These are phyloP conservation scores for Dalbergia cultrata DNA, from an alignment of 306 rosid species.

Conservation along the genomic window DNA sequence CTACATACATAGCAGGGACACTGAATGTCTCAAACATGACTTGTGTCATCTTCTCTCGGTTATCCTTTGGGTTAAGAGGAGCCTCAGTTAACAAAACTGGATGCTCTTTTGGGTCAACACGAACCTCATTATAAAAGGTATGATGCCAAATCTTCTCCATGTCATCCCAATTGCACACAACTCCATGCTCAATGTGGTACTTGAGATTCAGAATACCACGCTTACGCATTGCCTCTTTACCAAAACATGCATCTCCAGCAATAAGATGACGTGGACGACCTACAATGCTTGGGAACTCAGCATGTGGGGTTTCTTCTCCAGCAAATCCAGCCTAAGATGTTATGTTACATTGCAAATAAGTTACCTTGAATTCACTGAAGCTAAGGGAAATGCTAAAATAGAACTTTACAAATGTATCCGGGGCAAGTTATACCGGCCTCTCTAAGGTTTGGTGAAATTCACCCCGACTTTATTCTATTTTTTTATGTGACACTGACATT, in stretches of 20 bases:
- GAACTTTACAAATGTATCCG: not conserved
- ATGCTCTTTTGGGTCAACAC: slow-evolving; percentile 98
- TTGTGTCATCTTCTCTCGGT: slow-evolving; percentile 99
- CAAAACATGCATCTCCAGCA: slow-evolving; percentile 99
- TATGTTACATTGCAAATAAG: slow-evolving; percentile 15
- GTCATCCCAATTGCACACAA: slow-evolving; percentile 98
- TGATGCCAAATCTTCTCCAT: slow-evolving; percentile 99
- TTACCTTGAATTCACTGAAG: too few species aligned
- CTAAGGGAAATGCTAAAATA: slow-evolving; percentile 17
- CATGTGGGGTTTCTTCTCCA: slow-evolving; percentile 98
- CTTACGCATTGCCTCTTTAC: slow-evolving; percentile 97
- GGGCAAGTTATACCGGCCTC: too few species aligned
- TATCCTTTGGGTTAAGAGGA: slow-evolving; percentile 95
- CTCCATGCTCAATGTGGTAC: slow-evolving; percentile 96
- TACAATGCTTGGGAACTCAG: slow-evolving; percentile 96
- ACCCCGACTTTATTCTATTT: too few species aligned
- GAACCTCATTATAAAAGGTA: slow-evolving; percentile 96
- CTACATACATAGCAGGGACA: slow-evolving; percentile 98
- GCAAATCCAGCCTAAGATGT: slow-evolving; percentile 89
- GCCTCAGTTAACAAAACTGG: slow-evolving; percentile 98
- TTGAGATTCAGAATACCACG: slow-evolving; percentile 92
- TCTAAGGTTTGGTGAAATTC: too few species aligned
- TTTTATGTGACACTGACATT: too few species aligned
- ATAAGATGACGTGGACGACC: slow-evolving; percentile 99
- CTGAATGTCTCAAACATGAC: slow-evolving; percentile 98